Conservation (phyloP, 495 filamentous ascomycete genomes). For the Usnea hakonensis region DNA sequence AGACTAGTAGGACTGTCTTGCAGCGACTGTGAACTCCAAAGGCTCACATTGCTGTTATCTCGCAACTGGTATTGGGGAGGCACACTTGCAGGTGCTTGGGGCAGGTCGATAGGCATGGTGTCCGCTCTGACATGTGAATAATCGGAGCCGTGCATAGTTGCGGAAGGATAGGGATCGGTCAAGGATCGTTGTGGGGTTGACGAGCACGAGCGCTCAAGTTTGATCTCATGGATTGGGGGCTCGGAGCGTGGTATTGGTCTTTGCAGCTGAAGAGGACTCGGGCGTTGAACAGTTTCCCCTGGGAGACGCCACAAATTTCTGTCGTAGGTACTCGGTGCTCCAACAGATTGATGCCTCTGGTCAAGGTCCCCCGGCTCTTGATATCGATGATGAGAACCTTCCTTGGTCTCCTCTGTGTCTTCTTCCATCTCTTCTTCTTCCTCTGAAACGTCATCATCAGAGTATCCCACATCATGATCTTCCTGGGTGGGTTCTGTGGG, state of each 20-base stretch:
- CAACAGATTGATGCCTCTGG: conserved; percentile 6
- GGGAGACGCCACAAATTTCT: conserved; percentile 19
- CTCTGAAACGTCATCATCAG: conserved; percentile 20
- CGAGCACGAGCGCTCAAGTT: conserved; percentile 17
- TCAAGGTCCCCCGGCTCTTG: background rate
- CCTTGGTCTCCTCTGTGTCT: conserved; percentile 34
- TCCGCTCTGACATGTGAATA: conserved; percentile 1
- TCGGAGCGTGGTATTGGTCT: conserved; percentile 4
- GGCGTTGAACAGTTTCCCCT: conserved; percentile 15
- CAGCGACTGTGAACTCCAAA: conserved; percentile 8
- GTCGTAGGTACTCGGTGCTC: conserved; percentile 14
- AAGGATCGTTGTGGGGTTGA: conserved; percentile 9
- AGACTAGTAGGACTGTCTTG: conserved; percentile 10
- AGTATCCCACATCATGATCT: conserved; percentile 18
- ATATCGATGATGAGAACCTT: conserved; percentile 13
- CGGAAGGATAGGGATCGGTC: conserved; percentile 7
- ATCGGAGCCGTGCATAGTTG: background rate
- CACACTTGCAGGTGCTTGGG: background rate
- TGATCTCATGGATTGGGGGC: conserved; percentile 12
- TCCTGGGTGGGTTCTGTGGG: conserved; percentile 19
- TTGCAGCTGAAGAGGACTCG: conserved; percentile 6
- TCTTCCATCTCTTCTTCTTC: conserved; percentile 30
- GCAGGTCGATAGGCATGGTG: background rate
- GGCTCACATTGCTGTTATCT: background rate
- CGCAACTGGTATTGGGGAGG: conserved; percentile 2